Conservation (phyloP, 2,329 filamentous ascomycete genomes). For the Hirsutella rhossiliensis region DNA sequence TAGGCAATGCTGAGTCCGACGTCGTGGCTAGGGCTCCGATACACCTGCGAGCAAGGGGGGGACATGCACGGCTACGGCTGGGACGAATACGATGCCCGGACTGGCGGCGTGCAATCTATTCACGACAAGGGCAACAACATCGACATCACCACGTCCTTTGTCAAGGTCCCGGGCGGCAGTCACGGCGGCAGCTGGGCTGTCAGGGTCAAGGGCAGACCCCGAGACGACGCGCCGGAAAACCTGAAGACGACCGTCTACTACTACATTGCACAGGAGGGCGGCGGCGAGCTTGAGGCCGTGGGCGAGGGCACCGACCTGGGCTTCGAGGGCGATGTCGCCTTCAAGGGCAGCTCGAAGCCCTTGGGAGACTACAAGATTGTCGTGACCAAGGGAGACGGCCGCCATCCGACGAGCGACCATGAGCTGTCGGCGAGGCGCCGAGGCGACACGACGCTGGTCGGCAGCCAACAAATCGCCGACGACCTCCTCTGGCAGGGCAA, state of each 20-base stretch:
- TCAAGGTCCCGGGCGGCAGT: conserved; percentile 77
- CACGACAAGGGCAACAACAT: conserved; percentile 81
- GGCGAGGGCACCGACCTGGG: conserved; percentile 38
- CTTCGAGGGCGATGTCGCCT: conserved; percentile 48
- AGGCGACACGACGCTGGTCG: conserved; percentile 63
- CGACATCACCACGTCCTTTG: conserved; percentile 85
- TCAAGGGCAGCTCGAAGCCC: conserved; percentile 57
- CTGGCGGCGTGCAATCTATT: conserved; percentile 78
- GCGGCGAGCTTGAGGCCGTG: conserved; percentile 47
- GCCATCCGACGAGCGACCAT: conserved; percentile 53
- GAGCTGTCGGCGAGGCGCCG: conserved; percentile 56
- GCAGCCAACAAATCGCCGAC: conserved; percentile 53
- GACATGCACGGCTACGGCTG: conserved; percentile 93
- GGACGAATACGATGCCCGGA: conserved; percentile 90
- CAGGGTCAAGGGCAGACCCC: conserved; percentile 69
- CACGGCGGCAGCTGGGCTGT: conserved; percentile 89
- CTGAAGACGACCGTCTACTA: conserved; percentile 71
- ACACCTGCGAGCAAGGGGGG: conserved; percentile 93
- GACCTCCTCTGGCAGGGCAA: conserved; percentile 79
- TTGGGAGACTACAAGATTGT: conserved; percentile 73
- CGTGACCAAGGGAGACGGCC: conserved; percentile 56
- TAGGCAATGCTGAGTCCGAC: conserved; percentile 1
- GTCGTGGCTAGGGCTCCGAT: conserved; percentile 56
- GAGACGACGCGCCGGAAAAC: conserved; percentile 52
- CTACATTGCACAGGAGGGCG: conserved; percentile 72